phyloP scores from a whole-genome alignment of 306 rosid species.

The Cicer bijugum region DNA sequence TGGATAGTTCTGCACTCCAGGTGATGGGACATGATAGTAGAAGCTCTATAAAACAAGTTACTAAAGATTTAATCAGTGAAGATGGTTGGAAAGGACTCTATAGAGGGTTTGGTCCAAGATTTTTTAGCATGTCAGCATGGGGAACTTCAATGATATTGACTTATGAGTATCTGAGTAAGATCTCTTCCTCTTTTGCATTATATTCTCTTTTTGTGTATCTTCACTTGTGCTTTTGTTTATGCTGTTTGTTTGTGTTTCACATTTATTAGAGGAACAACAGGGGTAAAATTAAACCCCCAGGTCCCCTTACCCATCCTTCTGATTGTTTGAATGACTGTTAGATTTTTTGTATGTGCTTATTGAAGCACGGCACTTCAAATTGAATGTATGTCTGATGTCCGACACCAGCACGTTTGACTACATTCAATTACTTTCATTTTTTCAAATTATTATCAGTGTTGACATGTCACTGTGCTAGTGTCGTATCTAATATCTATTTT shows the following conservation, averaged over 20 bases:
- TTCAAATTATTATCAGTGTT: no score
- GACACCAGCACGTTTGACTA: no score
- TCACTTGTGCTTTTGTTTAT: conserved; percentile 13
- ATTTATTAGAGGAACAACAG: neutral
- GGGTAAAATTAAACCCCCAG: neutral
- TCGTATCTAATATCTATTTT: no score
- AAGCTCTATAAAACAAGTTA: conserved; percentile 72
- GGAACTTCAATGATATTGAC: conserved; percentile 96
- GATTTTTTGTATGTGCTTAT: neutral
- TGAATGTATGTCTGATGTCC: no score
- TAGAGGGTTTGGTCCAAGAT: conserved; percentile 95
- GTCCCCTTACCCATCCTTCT: neutral
- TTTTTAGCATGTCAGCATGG: conserved; percentile 94
- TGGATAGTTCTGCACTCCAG: conserved; percentile 54
- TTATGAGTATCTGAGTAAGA: conserved; percentile 87
- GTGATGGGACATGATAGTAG: conserved; percentile 74
- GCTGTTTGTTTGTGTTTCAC: neutral
- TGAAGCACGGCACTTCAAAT: neutral
- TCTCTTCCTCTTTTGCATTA: conserved; percentile 40
- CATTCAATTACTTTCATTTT: no score
- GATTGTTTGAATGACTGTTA: neutral
- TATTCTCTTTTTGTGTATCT: conserved; percentile 28
- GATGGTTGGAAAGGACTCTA: conserved; percentile 97
- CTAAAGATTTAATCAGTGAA: conserved; percentile 68
- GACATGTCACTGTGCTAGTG: no score